These are phyloP conservation scores for Crotalaria pallida DNA, from an alignment of 306 rosid genomes.

Conservation along the genomic window DNA sequence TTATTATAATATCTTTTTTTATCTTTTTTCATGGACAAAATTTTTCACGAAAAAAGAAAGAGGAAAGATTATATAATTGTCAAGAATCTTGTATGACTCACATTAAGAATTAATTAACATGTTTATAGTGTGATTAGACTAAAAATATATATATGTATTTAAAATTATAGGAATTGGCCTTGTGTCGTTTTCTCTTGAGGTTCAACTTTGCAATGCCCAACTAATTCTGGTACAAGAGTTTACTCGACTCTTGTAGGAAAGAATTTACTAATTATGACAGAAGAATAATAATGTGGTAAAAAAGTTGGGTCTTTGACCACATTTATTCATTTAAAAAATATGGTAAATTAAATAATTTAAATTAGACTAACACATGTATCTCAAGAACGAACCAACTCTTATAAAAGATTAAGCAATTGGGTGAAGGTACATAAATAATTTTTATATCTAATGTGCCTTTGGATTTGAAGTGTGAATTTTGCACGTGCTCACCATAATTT, in stretches of 20 bases:
- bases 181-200: conserved; percentile 3
- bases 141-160: neutral
- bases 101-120: neutral
- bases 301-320: neutral
- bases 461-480: no score
- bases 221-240: neutral
- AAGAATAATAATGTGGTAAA: neutral
- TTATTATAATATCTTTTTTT: no score
- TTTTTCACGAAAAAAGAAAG: no score
- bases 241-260: neutral
- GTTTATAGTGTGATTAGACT: neutral
- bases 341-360: neutral
- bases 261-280: neutral
- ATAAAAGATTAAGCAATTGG: no score
- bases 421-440: no score
- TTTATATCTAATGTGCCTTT: no score
- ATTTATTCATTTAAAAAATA: neutral
- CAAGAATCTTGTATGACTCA: no score
- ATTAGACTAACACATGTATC: no score
- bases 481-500: no score
- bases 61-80: no score
- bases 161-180: neutral
- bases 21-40: no score
- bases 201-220: conserved; percentile 7
- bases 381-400: no score